Evolutionary conservation across 225 moss, liverwort and hornwort species (phyloP).

Genomic region (Marchantia polymorpha): DNA sequence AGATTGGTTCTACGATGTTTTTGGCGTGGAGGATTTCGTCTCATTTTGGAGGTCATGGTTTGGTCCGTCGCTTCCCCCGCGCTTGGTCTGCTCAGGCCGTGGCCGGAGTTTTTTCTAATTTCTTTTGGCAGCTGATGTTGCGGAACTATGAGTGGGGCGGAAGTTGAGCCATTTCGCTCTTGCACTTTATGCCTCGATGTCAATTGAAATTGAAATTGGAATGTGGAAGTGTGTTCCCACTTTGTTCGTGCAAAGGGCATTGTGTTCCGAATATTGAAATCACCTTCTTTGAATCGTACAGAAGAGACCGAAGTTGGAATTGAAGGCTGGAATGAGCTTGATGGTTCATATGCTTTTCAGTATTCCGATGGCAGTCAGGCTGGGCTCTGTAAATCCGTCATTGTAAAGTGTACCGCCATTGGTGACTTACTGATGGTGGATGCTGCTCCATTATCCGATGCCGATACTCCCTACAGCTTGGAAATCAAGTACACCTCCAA

Average conservation of each 20-base stretch:
- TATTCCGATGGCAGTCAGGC: slow-evolving; percentile 64
- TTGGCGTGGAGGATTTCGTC: background rate
- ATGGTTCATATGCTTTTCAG: slow-evolving; percentile 85
- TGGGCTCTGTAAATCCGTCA: slow-evolving; percentile 60
- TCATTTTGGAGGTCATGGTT: background rate
- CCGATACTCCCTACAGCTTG: slow-evolving; percentile 56
- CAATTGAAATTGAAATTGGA: background rate
- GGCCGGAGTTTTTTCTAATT: background rate
- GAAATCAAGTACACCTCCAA: slow-evolving; percentile 70
- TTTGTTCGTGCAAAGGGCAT: background rate
- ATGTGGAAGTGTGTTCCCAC: background rate
- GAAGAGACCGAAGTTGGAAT: slow-evolving; percentile 79
- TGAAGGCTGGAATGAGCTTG: slow-evolving; percentile 93
- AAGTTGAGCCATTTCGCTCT: background rate
- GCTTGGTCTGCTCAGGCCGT: background rate
- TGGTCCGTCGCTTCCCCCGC: background rate
- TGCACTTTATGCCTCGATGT: background rate
- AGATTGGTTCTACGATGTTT: background rate
- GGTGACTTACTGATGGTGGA: slow-evolving; percentile 96
- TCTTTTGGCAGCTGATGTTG: background rate
- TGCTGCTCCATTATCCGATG: slow-evolving; percentile 56
- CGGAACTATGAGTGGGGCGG: background rate
- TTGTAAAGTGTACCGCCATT: slow-evolving; percentile 79
- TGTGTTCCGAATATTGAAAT: background rate
- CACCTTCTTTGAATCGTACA: slow-evolving; percentile 14